Evolutionary conservation across 108 stramenopile species (phyloP), one percentile per base, ranked within the genome.

Genomic region (Pseudonitzschia delicatissima): DNA sequence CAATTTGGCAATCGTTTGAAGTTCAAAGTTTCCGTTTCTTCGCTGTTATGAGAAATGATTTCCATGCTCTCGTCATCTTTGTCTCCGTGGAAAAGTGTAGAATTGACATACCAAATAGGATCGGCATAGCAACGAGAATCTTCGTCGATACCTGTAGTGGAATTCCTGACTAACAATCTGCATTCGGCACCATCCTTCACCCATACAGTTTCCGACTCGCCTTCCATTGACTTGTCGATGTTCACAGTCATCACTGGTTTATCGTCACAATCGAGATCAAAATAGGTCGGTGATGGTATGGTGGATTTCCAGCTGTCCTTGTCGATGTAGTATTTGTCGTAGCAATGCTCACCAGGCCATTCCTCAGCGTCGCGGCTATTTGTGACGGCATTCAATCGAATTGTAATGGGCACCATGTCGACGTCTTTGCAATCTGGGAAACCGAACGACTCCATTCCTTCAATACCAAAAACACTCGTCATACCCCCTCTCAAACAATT

Each of bases 91-190:
- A 55, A 55, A 31, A 55, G 28, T 31, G 53, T 13, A 28, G 28
- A 55, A n/a, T 33, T 11, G 5, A 34, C 53, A 55, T 33, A n/a
- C 53, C 53, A 55, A 17, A 55, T 55, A 2, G 50, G 48, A 20
- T 55, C 26, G n/a, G n/a, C n/a, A n/a, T n/a, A n/a, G n/a, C n/a
- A n/a, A n/a, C n/a, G n/a, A n/a, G n/a, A n/a, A n/a, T n/a, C n/a
- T n/a, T 11, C 2, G 5, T 5, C 0, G 18, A 25, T 55, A 11
- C 18, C 17, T 0, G 28, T 12, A 4, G 5, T 8, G 1, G 31
- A 4, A n/a, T n/a, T n/a, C n/a, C n/a, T n/a, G n/a, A n/a, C n/a
- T n/a, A n/a, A n/a, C n/a, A n/a, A n/a, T 33, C 8, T 55, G n/a
- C 53, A 55, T 11, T 33, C 15, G 0, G 53, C 53, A 13, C 53